Percentiles rank a stretch among this genome's conserved stretches.
Conservation (phyloP, 2,329 filamentous ascomycete species). For the Penicillium sp. region DNA sequence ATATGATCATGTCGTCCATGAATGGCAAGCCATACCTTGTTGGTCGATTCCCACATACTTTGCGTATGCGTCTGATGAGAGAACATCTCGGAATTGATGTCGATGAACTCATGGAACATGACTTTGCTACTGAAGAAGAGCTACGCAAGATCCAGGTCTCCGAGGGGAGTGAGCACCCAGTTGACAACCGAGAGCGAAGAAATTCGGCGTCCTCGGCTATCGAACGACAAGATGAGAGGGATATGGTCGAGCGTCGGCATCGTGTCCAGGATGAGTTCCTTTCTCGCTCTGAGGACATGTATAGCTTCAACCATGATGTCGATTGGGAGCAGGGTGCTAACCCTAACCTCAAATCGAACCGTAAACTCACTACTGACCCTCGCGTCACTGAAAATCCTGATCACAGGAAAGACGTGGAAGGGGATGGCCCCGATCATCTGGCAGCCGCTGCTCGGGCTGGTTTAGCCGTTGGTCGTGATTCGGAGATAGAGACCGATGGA, state of each 20-base stretch:
- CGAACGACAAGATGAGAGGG: conserved; percentile 43
- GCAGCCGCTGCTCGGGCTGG: conserved; percentile 63
- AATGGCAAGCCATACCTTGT: conserved; percentile 84
- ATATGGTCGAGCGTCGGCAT: conserved; percentile 45
- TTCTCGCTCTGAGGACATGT: conserved; percentile 55
- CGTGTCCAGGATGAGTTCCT: conserved; percentile 58
- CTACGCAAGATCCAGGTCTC: conserved; percentile 59
- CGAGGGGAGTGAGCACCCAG: conserved; percentile 42
- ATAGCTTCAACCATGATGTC: conserved; percentile 75
- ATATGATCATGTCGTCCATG: conserved; percentile 92
- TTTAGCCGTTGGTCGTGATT: conserved; percentile 66
- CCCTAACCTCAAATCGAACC: conserved; percentile 56
- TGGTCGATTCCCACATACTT: conserved; percentile 85
- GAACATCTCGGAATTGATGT: conserved; percentile 96
- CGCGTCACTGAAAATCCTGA: conserved; percentile 61
- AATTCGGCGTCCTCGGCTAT: conserved; percentile 35
- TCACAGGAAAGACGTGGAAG: conserved; percentile 74
- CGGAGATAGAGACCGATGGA: conserved; percentile 61
- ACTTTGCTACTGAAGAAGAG: conserved; percentile 67
- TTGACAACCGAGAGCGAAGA: conserved; percentile 21
- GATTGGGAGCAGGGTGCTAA: conserved; percentile 61
- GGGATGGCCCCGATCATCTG: conserved; percentile 75
- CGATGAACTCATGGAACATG: conserved; percentile 81
- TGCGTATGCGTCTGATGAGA: conserved; percentile 91
- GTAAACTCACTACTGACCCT: conserved; percentile 57